Evolutionary conservation across 805 yeast genomes (phyloP), one percentile per base, ranked within the genome.

Genomic region (Clavispora carvajalis): DNA sequence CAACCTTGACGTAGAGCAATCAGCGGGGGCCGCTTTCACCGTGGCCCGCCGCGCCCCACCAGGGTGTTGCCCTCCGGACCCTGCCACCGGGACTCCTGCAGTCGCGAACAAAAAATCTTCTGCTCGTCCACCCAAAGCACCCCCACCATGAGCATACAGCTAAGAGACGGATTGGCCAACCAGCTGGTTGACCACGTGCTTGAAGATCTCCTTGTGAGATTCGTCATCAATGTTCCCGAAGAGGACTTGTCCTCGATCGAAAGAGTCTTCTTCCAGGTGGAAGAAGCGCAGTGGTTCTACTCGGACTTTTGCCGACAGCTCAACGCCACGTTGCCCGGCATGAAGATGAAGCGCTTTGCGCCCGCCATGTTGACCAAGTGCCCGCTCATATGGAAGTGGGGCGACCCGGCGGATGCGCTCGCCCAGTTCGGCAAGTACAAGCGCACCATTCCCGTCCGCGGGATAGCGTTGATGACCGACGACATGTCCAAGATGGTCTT

Each of bases 211-310:
- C 71, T 88, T 13, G 98, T 87, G 37, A 71, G 99, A 47, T 93
- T 93, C 57, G 81, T 95, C 36, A 77, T 90, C 43, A 93, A 93
- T 68, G 85, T 90, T 38, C 98, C 99, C 8, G 77, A 79, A 4
- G 97, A 91, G 55, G 99, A 93, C 60, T 66, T 91, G 38, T 79
- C 93, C 24, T 76, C 90, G 12, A 74, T 81, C 22, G 91, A 66
- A 45, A 73, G 99, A 56, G 84, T 90, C 19, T 77, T 89, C 55
- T 93, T 93, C 66, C 95, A 90, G 59, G 82, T 93, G 31, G 99
- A 93, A 68, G 98, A 93, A 62, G 99, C 99, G 2, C 96, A 89
- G 52, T 93, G 99, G 99, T 93, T 85, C 58, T 93, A 90, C 62
- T 76, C 84, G 37, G 99, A 93, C 62, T 90, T 83, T 53, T 72